These are phyloP conservation scores for Tetracentron sinense DNA, from an alignment of 164 flowering plant genomes.

Conservation along the genomic window DNA sequence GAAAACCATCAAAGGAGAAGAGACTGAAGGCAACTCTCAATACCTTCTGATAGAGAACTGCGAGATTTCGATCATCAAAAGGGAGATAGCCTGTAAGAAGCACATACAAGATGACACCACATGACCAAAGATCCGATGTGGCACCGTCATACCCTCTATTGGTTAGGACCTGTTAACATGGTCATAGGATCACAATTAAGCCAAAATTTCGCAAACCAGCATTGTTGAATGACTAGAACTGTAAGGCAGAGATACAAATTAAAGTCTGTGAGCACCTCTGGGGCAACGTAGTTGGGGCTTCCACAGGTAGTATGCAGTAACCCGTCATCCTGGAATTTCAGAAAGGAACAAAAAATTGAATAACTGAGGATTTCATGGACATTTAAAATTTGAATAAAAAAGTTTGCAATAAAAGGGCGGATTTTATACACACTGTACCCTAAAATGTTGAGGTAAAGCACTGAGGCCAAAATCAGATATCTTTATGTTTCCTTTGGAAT, in stretches of 20 bases:
- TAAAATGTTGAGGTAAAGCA: conserved; percentile 88
- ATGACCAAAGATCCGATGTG: conserved; percentile 88
- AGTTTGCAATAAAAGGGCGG: not conserved
- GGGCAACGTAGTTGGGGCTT: conserved; percentile 98
- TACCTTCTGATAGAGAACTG: conserved; percentile 95
- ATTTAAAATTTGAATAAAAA: not conserved
- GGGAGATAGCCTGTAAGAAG: conserved; percentile 86
- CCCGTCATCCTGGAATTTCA: conserved; percentile 61
- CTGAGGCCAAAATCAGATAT: conserved; percentile 96
- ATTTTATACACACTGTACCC: conserved; percentile 41
- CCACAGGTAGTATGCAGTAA: conserved; percentile 96
- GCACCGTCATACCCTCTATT: conserved; percentile 90
- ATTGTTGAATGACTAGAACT: not conserved
- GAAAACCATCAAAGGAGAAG: not conserved
- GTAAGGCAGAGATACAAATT: not conserved
- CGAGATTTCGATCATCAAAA: conserved; percentile 88
- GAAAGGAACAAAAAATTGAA: conserved; percentile 2
- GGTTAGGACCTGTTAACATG: conserved; percentile 41
- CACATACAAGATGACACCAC: conserved; percentile 88
- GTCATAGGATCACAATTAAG: not conserved
- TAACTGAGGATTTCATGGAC: no score
- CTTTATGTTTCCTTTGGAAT: conserved; percentile 78
- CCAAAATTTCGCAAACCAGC: not conserved
- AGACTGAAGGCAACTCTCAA: not conserved
- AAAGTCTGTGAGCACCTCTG: conserved; percentile 44